Evolutionary conservation across 2,329 filamentous ascomycete species (phyloP), one percentile per base, ranked within the genome.

Genomic region (Epicoccum nigrum): DNA sequence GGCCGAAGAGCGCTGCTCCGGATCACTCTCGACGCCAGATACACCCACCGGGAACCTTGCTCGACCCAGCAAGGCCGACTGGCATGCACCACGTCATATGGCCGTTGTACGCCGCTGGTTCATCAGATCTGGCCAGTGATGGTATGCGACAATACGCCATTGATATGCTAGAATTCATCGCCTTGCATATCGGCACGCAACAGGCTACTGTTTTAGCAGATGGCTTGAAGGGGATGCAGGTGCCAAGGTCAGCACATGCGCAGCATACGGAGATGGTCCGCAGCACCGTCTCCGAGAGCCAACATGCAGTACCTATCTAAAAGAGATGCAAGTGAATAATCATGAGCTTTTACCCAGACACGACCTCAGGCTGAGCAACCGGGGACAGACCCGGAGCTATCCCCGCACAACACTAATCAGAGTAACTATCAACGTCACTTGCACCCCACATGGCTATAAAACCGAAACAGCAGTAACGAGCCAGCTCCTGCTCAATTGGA

Each of bases 71-170:
- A 8, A 44, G 50, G 21, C 54, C 65, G 4, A 65, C 65, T 4
- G 58, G 65, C 8, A 43, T 69, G 55, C 51, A 64, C 11, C 59
- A 67, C 34, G 47, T 69, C 15, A 62, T 69, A 16, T 68, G 62
- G 56, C 66, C 66, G 15, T 25, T 70, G 25, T 68, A 64, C 35
- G 54, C 58, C 1, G 50, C 51, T 4, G 63, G 57, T 1, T 40
- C 42, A 20, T 48, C 46, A 11, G 56, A 67, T 3, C 30, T 63
- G 9, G 46, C 51, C n/a, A 50, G 52, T 7, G 16, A 19, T 3
- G 53, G 59, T 11, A 45, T 66, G 48, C 59, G 57, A 40, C 46
- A 59, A 31, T 67, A 64, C 62, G 52, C 42, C 7, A 61, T 68
- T n/a, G 54, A 59, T 8, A 56, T 59, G 17, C 44, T 70, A 32